These are phyloP conservation scores for Plasmodium cynomolgi DNA, from an alignment of 169 alveolate species.

Conservation along the genomic window DNA sequence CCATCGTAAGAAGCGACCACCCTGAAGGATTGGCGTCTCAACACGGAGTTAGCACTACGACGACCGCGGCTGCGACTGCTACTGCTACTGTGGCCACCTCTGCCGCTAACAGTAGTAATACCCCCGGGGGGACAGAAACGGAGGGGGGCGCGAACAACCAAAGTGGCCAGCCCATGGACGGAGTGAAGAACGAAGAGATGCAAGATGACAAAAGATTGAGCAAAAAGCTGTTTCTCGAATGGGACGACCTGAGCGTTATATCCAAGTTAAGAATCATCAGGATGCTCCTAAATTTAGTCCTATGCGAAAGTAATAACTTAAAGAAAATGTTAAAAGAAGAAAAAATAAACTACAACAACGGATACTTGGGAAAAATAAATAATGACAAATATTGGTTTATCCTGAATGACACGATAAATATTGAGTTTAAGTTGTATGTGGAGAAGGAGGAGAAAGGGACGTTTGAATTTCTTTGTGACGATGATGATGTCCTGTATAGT, in stretches of 20 bases:
- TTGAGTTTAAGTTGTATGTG: constrained; percentile 60
- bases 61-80: too few relatives aligned
- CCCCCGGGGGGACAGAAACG: neutral
- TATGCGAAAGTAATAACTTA: constrained; percentile 64
- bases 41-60: neutral
- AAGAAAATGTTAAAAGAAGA: constrained; percentile 12
- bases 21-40: neutral
- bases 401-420: constrained; percentile 36
- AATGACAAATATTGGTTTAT: constrained; percentile 71
- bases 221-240: constrained; percentile 58
- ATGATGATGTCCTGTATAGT: constrained; percentile 50
- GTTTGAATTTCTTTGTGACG: constrained; percentile 56
- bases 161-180: neutral
- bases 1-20: neutral
- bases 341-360: constrained; percentile 30
- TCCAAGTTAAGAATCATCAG: constrained; percentile 48
- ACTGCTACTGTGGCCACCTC: too few relatives aligned
- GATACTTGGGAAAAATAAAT: constrained; percentile 40
- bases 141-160: neutral
- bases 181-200: neutral
- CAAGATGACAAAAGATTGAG: constrained; percentile 3
- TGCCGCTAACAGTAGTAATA: neutral
- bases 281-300: constrained; percentile 62
- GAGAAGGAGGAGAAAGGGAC: constrained; percentile 65
- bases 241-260: constrained; percentile 45